A percentile compares a stretch with the other conserved stretches of the same genome.
phyloP scores from a whole-genome alignment of 2,329 filamentous ascomycete species.

The Fusarium napiforme region DNA sequence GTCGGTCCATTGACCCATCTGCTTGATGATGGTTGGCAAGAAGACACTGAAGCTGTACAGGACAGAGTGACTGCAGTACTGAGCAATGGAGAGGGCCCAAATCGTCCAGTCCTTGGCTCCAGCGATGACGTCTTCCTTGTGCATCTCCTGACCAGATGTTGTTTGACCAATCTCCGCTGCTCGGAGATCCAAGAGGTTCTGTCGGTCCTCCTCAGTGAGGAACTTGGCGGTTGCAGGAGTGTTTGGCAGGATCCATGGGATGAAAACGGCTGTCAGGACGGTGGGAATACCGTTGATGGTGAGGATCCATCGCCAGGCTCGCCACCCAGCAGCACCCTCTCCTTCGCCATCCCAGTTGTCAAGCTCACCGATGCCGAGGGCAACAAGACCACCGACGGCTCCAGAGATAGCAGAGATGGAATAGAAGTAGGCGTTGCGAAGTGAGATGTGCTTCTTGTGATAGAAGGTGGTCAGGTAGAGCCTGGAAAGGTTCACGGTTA shows the following conservation, averaged over 20 bases:
- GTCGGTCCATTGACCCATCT: conserved; percentile 65
- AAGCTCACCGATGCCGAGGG: conserved; percentile 64
- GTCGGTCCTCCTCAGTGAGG: conserved; percentile 41
- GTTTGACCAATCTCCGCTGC: conserved; percentile 56
- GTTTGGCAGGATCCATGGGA: conserved; percentile 69
- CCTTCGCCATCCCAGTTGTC: conserved; percentile 38
- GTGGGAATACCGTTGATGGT: conserved; percentile 60
- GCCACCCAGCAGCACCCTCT: conserved; percentile 65
- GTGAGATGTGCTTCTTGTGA: conserved; percentile 67
- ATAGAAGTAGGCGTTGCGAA: conserved; percentile 73
- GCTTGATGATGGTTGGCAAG: conserved; percentile 74
- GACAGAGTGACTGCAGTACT: conserved; percentile 73
- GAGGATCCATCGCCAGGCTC: conserved; percentile 76
- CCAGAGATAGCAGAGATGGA: conserved; percentile 69
- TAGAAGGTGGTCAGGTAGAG: conserved; percentile 72
- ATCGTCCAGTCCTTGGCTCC: conserved; percentile 68
- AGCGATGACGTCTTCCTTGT: conserved; percentile 44
- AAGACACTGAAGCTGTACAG: conserved; percentile 76
- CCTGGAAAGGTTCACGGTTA: background rate
- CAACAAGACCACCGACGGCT: conserved; percentile 72
- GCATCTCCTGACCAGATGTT: conserved; percentile 37
- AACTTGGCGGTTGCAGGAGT: conserved; percentile 63
- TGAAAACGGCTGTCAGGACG: conserved; percentile 63
- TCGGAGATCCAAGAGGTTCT: conserved; percentile 64
- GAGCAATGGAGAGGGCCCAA: conserved; percentile 67